Evolutionary conservation across 2,329 filamentous ascomycete species (phyloP).

Genomic region (Amauroascus verrucosus): DNA sequence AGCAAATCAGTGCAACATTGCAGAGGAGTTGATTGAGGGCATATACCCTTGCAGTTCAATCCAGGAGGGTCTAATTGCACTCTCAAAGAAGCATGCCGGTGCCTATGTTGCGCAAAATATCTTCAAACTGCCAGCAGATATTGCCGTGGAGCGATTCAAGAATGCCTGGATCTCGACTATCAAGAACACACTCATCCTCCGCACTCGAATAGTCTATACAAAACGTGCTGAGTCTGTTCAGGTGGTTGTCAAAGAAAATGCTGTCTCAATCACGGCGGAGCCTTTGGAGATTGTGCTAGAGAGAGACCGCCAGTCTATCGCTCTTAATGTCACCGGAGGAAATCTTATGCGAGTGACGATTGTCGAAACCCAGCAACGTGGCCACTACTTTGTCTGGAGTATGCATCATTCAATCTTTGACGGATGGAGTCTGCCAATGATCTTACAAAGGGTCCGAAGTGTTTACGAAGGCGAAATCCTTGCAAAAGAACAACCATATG

Average conservation of each 20-base stretch:
- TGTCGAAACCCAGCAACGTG: constrained; percentile 5
- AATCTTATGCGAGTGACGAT: constrained; percentile 18
- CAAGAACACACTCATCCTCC: constrained; percentile 32
- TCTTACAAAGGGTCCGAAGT: constrained; percentile 24
- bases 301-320: constrained; percentile 14
- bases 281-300: constrained; percentile 14
- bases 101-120: constrained; percentile 32
- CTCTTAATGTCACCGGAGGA: constrained; percentile 10
- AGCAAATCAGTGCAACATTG: constrained; percentile 12
- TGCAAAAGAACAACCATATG: neutral
- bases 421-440: constrained; percentile 29
- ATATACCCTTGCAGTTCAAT: constrained; percentile 23
- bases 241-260: constrained; percentile 23
- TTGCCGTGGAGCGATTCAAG: constrained; percentile 24
- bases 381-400: constrained; percentile 23
- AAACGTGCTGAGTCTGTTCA: constrained; percentile 18
- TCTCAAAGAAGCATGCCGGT: constrained; percentile 28
- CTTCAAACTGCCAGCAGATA: constrained; percentile 23
- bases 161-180: constrained; percentile 28
- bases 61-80: constrained; percentile 23
- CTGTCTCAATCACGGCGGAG: constrained; percentile 27
- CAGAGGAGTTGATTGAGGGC: constrained; percentile 26
- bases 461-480: constrained; percentile 14
- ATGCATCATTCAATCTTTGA: constrained; percentile 36
- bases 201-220: constrained; percentile 29